phyloP scores from a whole-genome alignment of 345 rosid species.

The Aquilaria sinensis region DNA sequence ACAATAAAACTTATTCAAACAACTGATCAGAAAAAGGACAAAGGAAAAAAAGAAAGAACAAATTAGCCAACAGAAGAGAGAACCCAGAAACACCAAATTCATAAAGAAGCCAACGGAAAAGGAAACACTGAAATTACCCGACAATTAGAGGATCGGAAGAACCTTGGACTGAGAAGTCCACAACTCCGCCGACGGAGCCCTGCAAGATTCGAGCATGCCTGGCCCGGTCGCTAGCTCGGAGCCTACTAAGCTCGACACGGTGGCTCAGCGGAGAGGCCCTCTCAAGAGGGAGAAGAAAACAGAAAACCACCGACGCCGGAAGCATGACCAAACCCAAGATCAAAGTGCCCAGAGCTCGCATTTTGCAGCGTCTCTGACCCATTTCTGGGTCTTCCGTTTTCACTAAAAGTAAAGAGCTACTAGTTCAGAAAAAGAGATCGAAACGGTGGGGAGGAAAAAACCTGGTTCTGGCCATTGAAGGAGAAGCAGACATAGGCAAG shows the following conservation, averaged over 20 bases:
- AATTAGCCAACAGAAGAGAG: neutral
- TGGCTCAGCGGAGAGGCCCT: conserved; percentile 61
- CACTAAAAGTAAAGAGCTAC: neutral
- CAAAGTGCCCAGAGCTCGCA: conserved; percentile 22
- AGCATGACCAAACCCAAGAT: conserved; percentile 19
- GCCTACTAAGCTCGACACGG: conserved; percentile 41
- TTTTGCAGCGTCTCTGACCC: conserved; percentile 20
- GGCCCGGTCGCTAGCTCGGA: conserved; percentile 59
- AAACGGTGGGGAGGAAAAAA: conserved; percentile 6
- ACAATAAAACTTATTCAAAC: no score
- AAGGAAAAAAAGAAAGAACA: neutral
- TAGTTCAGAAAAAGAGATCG: conserved; percentile 8
- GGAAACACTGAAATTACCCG: conserved; percentile 45
- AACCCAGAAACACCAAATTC: conserved; percentile 9
- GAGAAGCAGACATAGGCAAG: conserved; percentile 10
- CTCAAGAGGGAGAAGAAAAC: conserved; percentile 49
- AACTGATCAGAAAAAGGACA: neutral
- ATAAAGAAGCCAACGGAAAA: neutral
- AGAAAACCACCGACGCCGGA: conserved; percentile 25
- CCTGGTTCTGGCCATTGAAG: conserved; percentile 34
- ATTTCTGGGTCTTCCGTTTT: neutral
- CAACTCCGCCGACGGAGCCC: conserved; percentile 45
- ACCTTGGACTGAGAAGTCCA: conserved; percentile 66
- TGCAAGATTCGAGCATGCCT: conserved; percentile 75
- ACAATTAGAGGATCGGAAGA: conserved; percentile 78